Percentiles rank a stretch among this genome's conserved stretches.
These are phyloP conservation scores for Lipomyces orientalis DNA, from an alignment of 805 yeast genomes.

Conservation along the genomic window DNA sequence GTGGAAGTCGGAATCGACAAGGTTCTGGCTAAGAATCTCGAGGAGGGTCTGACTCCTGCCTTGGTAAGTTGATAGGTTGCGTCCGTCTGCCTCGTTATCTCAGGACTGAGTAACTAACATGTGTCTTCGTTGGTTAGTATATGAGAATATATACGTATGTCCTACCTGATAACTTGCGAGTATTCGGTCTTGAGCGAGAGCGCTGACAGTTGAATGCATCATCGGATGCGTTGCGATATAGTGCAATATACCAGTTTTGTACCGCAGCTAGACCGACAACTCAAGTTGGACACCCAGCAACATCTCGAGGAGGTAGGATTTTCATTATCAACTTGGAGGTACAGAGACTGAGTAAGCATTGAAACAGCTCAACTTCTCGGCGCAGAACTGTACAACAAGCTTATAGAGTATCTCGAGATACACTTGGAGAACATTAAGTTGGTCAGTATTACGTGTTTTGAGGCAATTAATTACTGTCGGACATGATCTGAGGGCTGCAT, in stretches of 20 bases:
- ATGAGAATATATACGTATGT: slow-evolving; percentile 46
- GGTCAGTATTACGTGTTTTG: slow-evolving; percentile 25
- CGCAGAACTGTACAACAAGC: slow-evolving; percentile 79
- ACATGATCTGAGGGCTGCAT: neutral
- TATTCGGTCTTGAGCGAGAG: neutral
- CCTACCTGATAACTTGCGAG: neutral
- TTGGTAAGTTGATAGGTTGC: slow-evolving; percentile 37
- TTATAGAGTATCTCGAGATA: slow-evolving; percentile 66
- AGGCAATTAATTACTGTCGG: neutral
- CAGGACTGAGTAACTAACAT: neutral
- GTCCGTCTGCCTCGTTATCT: neutral
- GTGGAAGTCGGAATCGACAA: slow-evolving; percentile 49
- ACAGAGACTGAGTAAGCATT: slow-evolving; percentile 12
- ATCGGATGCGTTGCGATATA: neutral
- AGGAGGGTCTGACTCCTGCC: slow-evolving; percentile 47
- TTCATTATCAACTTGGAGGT: neutral
- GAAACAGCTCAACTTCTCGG: slow-evolving; percentile 67
- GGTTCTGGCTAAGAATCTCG: slow-evolving; percentile 47
- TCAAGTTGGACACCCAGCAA: slow-evolving; percentile 31
- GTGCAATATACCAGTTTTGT: slow-evolving; percentile 39
- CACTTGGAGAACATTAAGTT: slow-evolving; percentile 50
- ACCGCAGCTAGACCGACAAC: slow-evolving; percentile 37
- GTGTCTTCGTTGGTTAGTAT: slow-evolving; percentile 32
- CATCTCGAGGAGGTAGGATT: slow-evolving; percentile 35
- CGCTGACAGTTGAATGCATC: neutral